These are phyloP conservation scores for Lichtheimia ramosa DNA, from an alignment of 371 early-diverging fungal genomes.

Conservation along the genomic window DNA sequence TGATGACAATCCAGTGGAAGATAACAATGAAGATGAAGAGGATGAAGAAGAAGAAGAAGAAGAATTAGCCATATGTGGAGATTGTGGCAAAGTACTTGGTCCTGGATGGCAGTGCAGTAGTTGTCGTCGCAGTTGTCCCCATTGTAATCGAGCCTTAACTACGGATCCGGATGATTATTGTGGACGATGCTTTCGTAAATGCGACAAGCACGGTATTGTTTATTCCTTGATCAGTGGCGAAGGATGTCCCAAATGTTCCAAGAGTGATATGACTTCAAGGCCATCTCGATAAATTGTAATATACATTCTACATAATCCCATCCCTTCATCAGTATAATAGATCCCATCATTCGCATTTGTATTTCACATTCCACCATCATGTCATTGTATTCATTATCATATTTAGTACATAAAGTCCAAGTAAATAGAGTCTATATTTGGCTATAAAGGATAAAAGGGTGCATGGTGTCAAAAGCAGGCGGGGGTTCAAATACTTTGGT, in stretches of 20 bases:
- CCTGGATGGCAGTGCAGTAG: conserved; percentile 30
- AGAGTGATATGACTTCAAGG: neutral
- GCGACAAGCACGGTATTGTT: conserved; percentile 20
- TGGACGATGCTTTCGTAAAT: conserved; percentile 28
- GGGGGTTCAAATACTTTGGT: neutral
- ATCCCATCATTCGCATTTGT: too few species aligned
- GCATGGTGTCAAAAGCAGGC: neutral
- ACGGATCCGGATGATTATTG: conserved; percentile 29
- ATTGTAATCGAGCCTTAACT: conserved; percentile 31
- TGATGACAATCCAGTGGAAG: neutral
- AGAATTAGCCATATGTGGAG: conserved; percentile 11
- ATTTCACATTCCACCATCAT: too few species aligned
- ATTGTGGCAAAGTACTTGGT: conserved; percentile 30
- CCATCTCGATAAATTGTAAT: neutral
- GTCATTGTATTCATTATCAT: too few species aligned
- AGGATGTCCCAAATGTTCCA: conserved; percentile 3
- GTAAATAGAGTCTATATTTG: neutral
- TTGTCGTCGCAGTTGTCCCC: conserved; percentile 32
- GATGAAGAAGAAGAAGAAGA: conserved; percentile 2
- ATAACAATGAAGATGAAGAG: neutral
- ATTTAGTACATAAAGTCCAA: too few species aligned
- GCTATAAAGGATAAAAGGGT: too few species aligned
- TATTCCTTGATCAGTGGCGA: neutral
- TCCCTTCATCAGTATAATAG: too few species aligned
- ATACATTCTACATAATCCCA: neutral